phyloP scores from a whole-genome alignment of 2,329 filamentous ascomycete species.

The Celoporthe dispersa region DNA sequence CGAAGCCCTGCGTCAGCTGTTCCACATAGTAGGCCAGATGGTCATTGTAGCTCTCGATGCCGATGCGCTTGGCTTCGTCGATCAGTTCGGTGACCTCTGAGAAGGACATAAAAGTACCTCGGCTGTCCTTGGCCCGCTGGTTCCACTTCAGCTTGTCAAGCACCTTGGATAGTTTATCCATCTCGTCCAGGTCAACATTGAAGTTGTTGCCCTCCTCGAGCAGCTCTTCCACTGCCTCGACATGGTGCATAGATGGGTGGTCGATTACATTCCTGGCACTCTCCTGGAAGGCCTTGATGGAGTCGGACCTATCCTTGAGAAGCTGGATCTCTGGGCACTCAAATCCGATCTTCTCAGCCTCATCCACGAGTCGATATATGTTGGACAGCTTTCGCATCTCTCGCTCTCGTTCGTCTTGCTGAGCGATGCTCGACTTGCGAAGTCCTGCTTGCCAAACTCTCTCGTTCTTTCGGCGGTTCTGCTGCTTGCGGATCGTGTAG shows the following conservation, averaged over 20 bases:
- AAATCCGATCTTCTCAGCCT: constrained; percentile 87
- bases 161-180: constrained; percentile 79
- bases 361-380: constrained; percentile 80
- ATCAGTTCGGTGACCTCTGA: constrained; percentile 81
- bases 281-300: constrained; percentile 82
- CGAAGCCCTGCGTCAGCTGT: constrained; percentile 74
- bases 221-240: constrained; percentile 82
- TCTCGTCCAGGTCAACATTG: constrained; percentile 88
- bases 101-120: constrained; percentile 70
- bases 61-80: constrained; percentile 74
- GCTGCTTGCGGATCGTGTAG: constrained; percentile 96
- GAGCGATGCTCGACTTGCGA: constrained; percentile 64
- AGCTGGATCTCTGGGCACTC: constrained; percentile 89
- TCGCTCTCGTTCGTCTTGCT: constrained; percentile 77
- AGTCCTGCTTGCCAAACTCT: constrained; percentile 79
- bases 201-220: constrained; percentile 89
- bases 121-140: constrained; percentile 70
- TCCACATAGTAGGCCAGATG: constrained; percentile 77
- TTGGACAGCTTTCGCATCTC: constrained; percentile 89
- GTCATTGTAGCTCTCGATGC: constrained; percentile 79
- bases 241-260: constrained; percentile 63
- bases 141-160: constrained; percentile 90
- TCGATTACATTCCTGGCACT: constrained; percentile 73
- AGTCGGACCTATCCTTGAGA: constrained; percentile 81
- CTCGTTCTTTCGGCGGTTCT: constrained; percentile 94